Conservation (phyloP, 2,329 filamentous ascomycete genomes). For the Xylaria sp. region DNA sequence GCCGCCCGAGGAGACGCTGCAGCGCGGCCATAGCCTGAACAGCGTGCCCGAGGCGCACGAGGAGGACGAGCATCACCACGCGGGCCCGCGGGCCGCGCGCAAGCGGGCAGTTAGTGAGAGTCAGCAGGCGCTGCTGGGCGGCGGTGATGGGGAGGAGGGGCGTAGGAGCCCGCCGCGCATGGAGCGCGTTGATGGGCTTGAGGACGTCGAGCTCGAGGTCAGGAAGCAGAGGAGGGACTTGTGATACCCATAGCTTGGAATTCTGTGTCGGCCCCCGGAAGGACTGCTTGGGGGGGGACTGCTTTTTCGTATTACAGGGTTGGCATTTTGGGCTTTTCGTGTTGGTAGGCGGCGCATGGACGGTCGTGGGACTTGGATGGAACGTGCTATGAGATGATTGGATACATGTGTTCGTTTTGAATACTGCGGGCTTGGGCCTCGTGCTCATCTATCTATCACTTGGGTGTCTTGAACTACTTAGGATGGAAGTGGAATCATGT, state of each 20-base stretch:
- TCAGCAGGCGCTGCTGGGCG: constrained; percentile 13
- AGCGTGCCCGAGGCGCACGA: constrained; percentile 40
- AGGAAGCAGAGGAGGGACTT: constrained; percentile 25
- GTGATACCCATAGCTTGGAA: too few species aligned
- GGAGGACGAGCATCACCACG: constrained; percentile 31
- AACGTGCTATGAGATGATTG: neutral
- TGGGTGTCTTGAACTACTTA: too few species aligned
- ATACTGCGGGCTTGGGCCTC: neutral
- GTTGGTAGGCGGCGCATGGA: too few species aligned
- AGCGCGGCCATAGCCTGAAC: constrained; percentile 36
- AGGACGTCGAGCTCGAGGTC: constrained; percentile 34
- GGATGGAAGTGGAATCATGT: too few species aligned
- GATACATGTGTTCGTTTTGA: neutral
- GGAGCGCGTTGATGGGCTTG: constrained; percentile 30
- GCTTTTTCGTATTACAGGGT: neutral
- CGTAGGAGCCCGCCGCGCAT: constrained; percentile 19
- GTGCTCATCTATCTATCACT: neutral
- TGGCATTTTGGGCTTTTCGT: too few species aligned
- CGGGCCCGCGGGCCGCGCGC: neutral
- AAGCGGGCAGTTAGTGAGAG: constrained; percentile 14
- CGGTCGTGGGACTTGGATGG: too few species aligned
- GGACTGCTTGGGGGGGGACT: too few species aligned
- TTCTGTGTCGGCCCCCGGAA: too few species aligned
- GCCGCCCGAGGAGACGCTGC: constrained; percentile 21
- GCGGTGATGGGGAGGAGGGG: neutral